Conservation (phyloP, 2,329 filamentous ascomycete genomes). For the Fusarium sp. region DNA sequence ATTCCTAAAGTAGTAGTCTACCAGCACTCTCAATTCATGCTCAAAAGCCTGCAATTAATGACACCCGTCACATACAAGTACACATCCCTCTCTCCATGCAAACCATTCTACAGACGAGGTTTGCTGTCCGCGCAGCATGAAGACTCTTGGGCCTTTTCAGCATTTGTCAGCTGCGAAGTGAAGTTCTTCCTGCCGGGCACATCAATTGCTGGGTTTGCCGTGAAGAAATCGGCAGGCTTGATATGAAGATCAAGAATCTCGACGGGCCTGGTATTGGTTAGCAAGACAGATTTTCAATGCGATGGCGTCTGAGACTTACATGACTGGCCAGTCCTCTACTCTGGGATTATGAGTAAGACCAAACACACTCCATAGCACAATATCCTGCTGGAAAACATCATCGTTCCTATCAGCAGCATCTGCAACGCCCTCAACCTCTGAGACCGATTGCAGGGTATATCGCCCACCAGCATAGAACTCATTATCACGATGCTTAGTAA, state of each 20-base stretch:
- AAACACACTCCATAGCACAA: slow-evolving; percentile 9
- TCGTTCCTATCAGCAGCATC: slow-evolving; percentile 9
- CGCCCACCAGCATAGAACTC: slow-evolving; percentile 57
- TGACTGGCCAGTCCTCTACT: slow-evolving; percentile 10
- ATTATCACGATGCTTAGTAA: slow-evolving; percentile 56
- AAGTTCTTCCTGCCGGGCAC: not conserved
- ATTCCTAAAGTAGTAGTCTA: rapidly evolving
- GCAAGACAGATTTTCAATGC: rapidly evolving
- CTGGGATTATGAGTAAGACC: slow-evolving; percentile 10
- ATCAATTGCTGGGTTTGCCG: not conserved
- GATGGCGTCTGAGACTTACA: not conserved
- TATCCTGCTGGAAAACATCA: slow-evolving; percentile 6
- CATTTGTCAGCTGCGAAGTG: not conserved
- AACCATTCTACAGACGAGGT: not conserved
- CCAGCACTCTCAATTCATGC: not conserved
- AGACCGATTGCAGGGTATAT: slow-evolving; percentile 44
- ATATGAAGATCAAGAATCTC: slow-evolving; percentile 15
- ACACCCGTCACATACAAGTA: too few species aligned
- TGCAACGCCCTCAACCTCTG: slow-evolving; percentile 11
- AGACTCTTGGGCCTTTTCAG: rapidly evolving
- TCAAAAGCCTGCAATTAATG: too few species aligned
- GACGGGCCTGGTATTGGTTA: not conserved
- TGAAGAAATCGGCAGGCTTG: slow-evolving; percentile 5
- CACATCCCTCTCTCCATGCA: too few species aligned
- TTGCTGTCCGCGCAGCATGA: not conserved